Conservation (phyloP, 805 yeast genomes). For the Candida bentonensis region DNA sequence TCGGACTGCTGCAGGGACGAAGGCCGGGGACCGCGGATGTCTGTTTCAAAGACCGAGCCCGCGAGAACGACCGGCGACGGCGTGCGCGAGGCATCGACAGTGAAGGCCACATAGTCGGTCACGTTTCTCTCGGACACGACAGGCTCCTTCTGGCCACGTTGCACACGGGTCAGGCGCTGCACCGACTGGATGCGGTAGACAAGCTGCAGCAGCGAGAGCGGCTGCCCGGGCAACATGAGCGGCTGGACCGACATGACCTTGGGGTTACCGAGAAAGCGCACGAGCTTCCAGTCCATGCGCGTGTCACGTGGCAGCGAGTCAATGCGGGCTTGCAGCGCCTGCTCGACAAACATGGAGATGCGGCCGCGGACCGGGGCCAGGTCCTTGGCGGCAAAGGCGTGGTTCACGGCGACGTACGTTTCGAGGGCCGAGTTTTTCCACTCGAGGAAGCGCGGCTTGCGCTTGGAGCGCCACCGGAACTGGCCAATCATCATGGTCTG, state of each 20-base stretch:
- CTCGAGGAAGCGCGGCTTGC: constrained; percentile 50
- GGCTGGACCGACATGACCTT: constrained; percentile 59
- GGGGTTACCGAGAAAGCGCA: constrained; percentile 57
- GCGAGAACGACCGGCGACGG: constrained; percentile 42
- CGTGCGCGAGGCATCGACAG: constrained; percentile 42
- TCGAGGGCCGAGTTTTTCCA: constrained; percentile 86
- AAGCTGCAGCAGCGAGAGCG: constrained; percentile 42
- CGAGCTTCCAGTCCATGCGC: constrained; percentile 62
- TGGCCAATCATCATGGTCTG: constrained; percentile 35
- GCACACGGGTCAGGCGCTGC: constrained; percentile 41
- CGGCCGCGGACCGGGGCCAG: constrained; percentile 31
- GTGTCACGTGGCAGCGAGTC: constrained; percentile 41
- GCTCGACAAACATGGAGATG: constrained; percentile 50
- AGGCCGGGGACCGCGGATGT: constrained; percentile 20
- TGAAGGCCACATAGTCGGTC: constrained; percentile 45
- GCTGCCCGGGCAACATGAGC: constrained; percentile 42
- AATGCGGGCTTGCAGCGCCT: constrained; percentile 39
- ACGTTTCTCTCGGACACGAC: constrained; percentile 39
- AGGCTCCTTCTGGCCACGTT: constrained; percentile 30
- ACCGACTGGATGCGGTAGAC: constrained; percentile 49
- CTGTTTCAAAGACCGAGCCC: constrained; percentile 54
- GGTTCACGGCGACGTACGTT: constrained; percentile 61
- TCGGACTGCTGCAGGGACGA: constrained; percentile 16
- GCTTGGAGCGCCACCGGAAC: constrained; percentile 53
- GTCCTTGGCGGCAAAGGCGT: constrained; percentile 55